Evolutionary conservation across 2,329 filamentous ascomycete species (phyloP).

Genomic region (Ustulina deusta): DNA sequence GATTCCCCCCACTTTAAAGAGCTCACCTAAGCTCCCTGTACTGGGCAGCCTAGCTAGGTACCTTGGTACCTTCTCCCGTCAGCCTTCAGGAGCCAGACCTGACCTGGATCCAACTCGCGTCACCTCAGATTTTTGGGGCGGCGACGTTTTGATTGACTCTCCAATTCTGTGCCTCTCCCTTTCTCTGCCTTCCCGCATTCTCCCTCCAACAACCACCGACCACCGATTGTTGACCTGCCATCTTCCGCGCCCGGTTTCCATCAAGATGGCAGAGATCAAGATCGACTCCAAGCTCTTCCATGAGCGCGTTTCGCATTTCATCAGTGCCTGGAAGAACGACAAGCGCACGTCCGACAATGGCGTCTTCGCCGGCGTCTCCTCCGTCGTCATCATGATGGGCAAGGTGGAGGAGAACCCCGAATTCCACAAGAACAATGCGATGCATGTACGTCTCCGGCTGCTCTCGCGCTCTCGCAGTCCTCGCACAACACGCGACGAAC

Average conservation of each 20-base stretch:
- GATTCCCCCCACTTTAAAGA: constrained; percentile 41
- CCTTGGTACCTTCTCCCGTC: constrained; percentile 13
- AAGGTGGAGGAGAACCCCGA: constrained; percentile 90
- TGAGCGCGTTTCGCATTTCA: constrained; percentile 87
- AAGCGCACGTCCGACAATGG: constrained; percentile 83
- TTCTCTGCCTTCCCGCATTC: constrained; percentile 18
- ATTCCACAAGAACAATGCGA: constrained; percentile 95
- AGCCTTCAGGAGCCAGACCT: constrained; percentile 26
- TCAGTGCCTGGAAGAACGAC: constrained; percentile 95
- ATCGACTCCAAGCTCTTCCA: constrained; percentile 96
- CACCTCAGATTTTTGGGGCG: constrained; percentile 44
- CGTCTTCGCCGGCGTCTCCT: constrained; percentile 86
- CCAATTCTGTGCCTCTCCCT: constrained; percentile 51
- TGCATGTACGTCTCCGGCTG: constrained; percentile 76
- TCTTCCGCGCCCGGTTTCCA: constrained; percentile 49
- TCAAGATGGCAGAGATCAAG: constrained; percentile 82
- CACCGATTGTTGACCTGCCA: constrained; percentile 43
- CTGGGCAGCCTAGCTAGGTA: neutral
- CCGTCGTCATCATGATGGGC: constrained; percentile 91
- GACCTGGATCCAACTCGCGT: constrained; percentile 40
- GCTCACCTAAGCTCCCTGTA: constrained; percentile 26
- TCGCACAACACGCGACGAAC: no score
- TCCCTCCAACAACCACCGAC: constrained; percentile 25
- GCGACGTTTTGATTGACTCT: constrained; percentile 33
- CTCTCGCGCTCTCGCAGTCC: neutral